Evolutionary conservation across 2,329 filamentous ascomycete species (phyloP).

Genomic region (Byssochlamys sp.): DNA sequence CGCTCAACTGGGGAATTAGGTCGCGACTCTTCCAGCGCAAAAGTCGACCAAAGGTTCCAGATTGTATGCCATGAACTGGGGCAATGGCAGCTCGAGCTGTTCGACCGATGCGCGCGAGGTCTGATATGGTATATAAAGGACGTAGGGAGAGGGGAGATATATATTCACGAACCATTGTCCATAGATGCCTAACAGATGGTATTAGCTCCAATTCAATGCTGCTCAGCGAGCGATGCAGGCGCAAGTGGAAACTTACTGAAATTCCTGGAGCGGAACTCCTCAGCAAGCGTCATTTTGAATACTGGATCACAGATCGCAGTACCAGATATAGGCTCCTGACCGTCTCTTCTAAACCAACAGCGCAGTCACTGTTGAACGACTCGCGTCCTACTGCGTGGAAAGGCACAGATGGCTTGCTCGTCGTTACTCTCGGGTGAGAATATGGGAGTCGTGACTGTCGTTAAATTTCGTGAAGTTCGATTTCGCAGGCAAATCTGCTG

Average conservation of each 20-base stretch:
- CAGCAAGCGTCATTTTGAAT: slow-evolving; percentile 47
- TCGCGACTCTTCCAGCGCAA: background rate
- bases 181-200: slow-evolving; percentile 50
- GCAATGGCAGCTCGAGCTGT: background rate
- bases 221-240: slow-evolving; percentile 4
- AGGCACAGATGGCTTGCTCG: background rate
- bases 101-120: background rate
- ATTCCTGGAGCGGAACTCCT: slow-evolving; percentile 56
- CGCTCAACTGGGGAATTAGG: background rate
- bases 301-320: background rate
- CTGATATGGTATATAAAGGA: background rate
- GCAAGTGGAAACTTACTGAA: slow-evolving; percentile 46
- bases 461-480: background rate
- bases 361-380: background rate
- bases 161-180: slow-evolving; percentile 53
- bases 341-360: background rate
- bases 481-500: background rate
- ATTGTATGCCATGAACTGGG: background rate
- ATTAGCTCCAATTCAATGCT: slow-evolving; percentile 2
- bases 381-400: background rate
- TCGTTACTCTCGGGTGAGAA: background rate
- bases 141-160: background rate
- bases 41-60: background rate
- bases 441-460: background rate
- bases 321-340: background rate